These are phyloP conservation scores for Tuber magnatum DNA, from an alignment of 495 filamentous ascomycete species.

Conservation along the genomic window DNA sequence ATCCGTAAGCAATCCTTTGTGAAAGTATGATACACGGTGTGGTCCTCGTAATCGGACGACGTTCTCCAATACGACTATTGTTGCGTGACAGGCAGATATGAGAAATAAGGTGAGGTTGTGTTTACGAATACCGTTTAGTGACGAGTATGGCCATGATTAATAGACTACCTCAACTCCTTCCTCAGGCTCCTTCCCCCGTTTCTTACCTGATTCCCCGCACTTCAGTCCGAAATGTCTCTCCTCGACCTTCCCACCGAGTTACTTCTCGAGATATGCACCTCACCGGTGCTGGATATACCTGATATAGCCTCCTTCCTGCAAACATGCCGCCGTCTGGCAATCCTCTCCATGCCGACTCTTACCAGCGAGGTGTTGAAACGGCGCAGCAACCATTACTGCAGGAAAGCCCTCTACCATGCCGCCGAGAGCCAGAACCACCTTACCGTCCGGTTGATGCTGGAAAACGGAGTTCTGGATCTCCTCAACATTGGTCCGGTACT, in stretches of 20 bases:
- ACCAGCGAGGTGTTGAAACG: not conserved
- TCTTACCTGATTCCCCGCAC: not conserved
- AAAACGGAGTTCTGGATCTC: not conserved
- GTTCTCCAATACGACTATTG: not conserved
- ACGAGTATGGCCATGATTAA: not conserved
- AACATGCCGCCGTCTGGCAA: not conserved
- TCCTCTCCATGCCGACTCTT: not conserved
- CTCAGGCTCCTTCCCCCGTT: not conserved
- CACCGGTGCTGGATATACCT: not conserved
- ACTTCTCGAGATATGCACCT: not conserved
- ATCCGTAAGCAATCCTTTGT: not conserved
- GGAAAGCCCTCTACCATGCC: not conserved
- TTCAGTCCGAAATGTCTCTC: not conserved
- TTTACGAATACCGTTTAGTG: not conserved
- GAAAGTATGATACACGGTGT: not conserved
- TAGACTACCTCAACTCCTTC: not conserved
- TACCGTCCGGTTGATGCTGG: not conserved
- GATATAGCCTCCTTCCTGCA: not conserved
- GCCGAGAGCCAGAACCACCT: not conserved
- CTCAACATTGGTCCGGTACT: not conserved
- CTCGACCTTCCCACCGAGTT: not conserved
- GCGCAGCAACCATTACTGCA: not conserved
- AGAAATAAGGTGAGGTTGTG: not conserved
- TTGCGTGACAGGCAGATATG: not conserved
- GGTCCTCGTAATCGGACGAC: not conserved